phyloP scores from a whole-genome alignment of 75 land plant genomes.

The Larix kaempferi region DNA sequence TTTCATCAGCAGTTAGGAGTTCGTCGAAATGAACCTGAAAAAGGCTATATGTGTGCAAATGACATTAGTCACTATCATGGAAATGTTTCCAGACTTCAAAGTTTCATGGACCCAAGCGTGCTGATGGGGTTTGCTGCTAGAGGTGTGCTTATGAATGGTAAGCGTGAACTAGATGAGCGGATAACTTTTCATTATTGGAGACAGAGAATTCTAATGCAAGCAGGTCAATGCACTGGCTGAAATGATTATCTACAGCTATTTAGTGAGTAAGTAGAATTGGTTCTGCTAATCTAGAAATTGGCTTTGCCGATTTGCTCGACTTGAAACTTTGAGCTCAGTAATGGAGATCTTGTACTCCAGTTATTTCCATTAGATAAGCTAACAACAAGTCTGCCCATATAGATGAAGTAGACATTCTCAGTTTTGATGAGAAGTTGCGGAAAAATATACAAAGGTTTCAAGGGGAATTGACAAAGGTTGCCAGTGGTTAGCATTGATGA shows the following conservation, averaged over 20 bases:
- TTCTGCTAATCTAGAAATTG: background rate
- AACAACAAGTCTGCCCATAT: no score
- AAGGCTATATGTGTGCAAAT: conserved; percentile 9
- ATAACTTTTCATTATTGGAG: background rate
- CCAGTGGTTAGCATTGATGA: no score
- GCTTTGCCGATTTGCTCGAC: background rate
- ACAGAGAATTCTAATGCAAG: background rate
- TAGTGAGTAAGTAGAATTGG: background rate
- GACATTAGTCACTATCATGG: conserved; percentile 24
- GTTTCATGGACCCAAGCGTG: conserved; percentile 56
- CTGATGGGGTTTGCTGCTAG: conserved; percentile 82
- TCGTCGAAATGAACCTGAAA: background rate
- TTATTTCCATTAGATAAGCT: no score
- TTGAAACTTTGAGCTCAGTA: no score
- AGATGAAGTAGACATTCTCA: no score
- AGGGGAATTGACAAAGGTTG: no score
- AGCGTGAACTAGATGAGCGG: background rate
- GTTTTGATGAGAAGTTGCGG: no score
- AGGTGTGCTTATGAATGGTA: conserved; percentile 47
- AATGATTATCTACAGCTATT: background rate
- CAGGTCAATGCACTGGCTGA: background rate
- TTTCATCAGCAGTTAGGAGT: background rate
- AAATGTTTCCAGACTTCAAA: conserved; percentile 55
- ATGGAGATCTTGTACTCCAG: no score
- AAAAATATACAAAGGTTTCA: no score